A percentile compares a stretch with the other conserved stretches of the same genome.
Conservation (phyloP, 2,329 filamentous ascomycete genomes). For the Penicillium sp. region DNA sequence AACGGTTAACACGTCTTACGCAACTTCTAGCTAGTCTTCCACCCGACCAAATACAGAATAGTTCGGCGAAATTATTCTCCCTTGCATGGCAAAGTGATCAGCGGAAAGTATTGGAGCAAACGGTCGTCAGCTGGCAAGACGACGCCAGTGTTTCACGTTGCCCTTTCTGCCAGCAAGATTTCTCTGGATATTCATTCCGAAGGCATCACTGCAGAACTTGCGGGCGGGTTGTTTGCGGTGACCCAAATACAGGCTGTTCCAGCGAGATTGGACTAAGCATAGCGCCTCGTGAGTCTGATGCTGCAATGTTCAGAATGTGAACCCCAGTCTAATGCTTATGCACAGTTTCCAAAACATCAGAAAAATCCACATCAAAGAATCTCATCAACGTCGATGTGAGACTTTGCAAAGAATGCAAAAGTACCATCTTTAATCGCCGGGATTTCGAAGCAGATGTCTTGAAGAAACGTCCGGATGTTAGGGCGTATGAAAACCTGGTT, state of each 20-base stretch:
- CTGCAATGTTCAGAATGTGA: not conserved
- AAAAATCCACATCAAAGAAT: conserved; percentile 48
- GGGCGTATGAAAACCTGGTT: conserved; percentile 77
- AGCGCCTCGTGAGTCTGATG: conserved; percentile 57
- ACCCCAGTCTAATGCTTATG: conserved; percentile 24
- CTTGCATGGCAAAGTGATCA: conserved; percentile 71
- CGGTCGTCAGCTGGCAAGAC: conserved; percentile 92
- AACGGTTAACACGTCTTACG: conserved; percentile 86
- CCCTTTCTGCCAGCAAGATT: conserved; percentile 95
- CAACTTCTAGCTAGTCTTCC: conserved; percentile 76
- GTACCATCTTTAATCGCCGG: conserved; percentile 69
- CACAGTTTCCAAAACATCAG: conserved; percentile 42
- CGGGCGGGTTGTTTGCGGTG: conserved; percentile 88
- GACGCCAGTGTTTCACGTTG: conserved; percentile 78
- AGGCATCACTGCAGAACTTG: conserved; percentile 94
- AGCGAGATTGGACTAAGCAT: conserved; percentile 80
- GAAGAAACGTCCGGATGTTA: conserved; percentile 71
- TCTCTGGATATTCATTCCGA: conserved; percentile 88
- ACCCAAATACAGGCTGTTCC: conserved; percentile 81
- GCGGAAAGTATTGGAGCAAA: conserved; percentile 82
- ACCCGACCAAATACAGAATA: conserved; percentile 62
- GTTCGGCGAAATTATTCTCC: conserved; percentile 50
- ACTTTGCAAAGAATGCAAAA: conserved; percentile 87
- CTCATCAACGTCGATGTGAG: conserved; percentile 77
- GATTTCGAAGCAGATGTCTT: conserved; percentile 74